These are phyloP conservation scores for Leishmania tropica DNA, from an alignment of 208 protist genomes.

Conservation along the genomic window DNA sequence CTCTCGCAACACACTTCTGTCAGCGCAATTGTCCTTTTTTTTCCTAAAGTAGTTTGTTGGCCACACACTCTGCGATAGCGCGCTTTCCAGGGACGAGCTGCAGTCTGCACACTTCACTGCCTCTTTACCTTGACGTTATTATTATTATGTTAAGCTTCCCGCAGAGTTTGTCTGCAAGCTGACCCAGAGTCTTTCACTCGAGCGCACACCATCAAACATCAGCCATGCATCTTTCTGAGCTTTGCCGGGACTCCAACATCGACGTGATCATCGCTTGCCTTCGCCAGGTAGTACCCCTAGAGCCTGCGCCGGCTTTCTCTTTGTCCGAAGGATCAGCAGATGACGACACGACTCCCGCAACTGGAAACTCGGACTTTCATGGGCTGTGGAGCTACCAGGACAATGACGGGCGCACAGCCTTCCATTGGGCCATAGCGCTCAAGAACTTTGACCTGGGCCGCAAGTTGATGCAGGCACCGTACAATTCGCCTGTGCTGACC, in stretches of 20 bases:
- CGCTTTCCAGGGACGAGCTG: background rate
- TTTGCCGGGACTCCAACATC: conserved; percentile 64
- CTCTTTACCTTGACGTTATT: background rate
- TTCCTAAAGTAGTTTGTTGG: background rate
- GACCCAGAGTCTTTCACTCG: background rate
- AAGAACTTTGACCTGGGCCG: conserved; percentile 73
- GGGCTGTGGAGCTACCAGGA: conserved; percentile 81
- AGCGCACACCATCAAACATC: background rate
- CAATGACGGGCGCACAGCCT: conserved; percentile 84
- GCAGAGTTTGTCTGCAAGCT: background rate
- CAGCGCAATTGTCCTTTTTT: background rate
- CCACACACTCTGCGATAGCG: background rate
- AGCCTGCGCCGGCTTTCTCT: conserved; percentile 4
- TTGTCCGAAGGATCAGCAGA: conserved; percentile 4
- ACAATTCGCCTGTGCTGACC: conserved; percentile 66
- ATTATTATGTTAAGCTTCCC: background rate
- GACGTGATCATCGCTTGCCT: conserved; percentile 53
- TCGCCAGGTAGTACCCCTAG: conserved; percentile 35
- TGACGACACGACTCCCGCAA: conserved; percentile 4
- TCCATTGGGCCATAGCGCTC: conserved; percentile 89
- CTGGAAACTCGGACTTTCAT: conserved; percentile 22
- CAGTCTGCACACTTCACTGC: background rate
- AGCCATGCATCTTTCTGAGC: conserved; percentile 64
- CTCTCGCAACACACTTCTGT: background rate
- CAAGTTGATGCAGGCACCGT: conserved; percentile 57